Conservation (phyloP, 1,284 basidiomycete species). For the Ceraceosorus bombacis region DNA sequence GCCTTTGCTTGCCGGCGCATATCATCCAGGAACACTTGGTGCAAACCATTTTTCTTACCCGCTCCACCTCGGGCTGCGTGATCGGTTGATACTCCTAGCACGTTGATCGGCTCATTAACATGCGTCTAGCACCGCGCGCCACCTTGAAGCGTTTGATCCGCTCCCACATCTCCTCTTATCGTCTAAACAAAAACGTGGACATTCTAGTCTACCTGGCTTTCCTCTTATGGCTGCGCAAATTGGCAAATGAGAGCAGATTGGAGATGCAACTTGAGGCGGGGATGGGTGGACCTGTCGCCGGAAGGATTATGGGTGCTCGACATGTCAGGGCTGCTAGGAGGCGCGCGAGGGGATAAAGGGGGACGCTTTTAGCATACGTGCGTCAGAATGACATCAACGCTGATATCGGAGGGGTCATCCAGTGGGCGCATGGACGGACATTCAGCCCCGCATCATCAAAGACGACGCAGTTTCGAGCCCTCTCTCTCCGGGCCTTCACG, state of each 20-base stretch:
- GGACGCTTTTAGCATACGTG: no score
- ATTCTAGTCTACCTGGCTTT: conserved; percentile 11
- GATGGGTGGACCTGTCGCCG: not conserved
- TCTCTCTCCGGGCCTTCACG: no score
- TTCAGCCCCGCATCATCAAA: no score
- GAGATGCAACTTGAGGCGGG: conserved; percentile 10
- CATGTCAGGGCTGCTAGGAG: not conserved
- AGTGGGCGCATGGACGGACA: no score
- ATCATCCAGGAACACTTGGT: no score
- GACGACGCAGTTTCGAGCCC: no score
- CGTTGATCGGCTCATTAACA: not conserved
- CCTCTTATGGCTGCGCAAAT: conserved; percentile 4
- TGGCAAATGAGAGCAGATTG: conserved; percentile 7
- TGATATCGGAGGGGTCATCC: no score
- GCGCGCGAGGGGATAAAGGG: not conserved
- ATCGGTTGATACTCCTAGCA: no score
- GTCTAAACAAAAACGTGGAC: not conserved
- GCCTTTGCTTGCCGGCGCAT: no score
- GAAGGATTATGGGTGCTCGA: not conserved
- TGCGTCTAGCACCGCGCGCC: not conserved
- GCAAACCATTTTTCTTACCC: no score
- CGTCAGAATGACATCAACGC: no score
- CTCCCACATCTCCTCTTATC: not conserved
- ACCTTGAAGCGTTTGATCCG: not conserved
- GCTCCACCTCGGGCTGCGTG: no score